These are phyloP conservation scores for Camelina neglecta DNA, from an alignment of 345 rosid species.

Conservation along the genomic window DNA sequence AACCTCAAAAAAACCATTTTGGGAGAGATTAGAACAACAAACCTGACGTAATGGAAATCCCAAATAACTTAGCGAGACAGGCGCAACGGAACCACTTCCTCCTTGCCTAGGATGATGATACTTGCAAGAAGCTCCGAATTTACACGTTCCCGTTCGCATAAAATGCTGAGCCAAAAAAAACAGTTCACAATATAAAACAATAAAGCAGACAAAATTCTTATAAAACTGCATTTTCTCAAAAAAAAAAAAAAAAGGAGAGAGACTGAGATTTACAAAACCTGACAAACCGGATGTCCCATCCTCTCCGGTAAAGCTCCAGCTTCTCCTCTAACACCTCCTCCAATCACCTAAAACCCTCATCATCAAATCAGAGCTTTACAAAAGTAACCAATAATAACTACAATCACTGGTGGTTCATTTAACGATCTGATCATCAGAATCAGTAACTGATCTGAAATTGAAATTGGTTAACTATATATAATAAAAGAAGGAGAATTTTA, in stretches of 20 bases:
- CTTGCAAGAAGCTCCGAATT: slow-evolving; percentile 93
- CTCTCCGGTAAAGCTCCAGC: slow-evolving; percentile 78
- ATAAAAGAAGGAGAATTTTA: slow-evolving; percentile 39
- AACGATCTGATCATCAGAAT: slow-evolving; percentile 35
- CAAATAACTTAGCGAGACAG: slow-evolving; percentile 63
- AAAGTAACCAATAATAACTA: neutral
- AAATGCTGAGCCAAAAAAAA: slow-evolving; percentile 58
- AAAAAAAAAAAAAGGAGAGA: neutral
- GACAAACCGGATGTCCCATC: slow-evolving; percentile 79
- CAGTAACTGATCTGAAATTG: slow-evolving; percentile 37
- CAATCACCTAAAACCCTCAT: slow-evolving; percentile 56
- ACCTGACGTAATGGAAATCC: slow-evolving; percentile 95
- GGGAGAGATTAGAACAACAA: slow-evolving; percentile 42
- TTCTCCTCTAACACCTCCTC: slow-evolving; percentile 64
- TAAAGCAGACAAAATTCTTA: too few relatives aligned
- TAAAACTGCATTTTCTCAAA: slow-evolving; percentile 31
- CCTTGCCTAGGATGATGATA: slow-evolving; percentile 93
- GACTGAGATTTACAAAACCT: slow-evolving; percentile 57
- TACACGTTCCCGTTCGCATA: slow-evolving; percentile 93
- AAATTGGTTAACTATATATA: neutral
- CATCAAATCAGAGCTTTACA: slow-evolving; percentile 30
- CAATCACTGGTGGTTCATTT: neutral
- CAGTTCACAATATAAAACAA: too few relatives aligned
- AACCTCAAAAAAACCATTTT: neutral
- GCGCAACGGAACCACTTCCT: slow-evolving; percentile 62